Conservation (phyloP, 306 rosid genomes). For the Adenanthera pavonina region DNA sequence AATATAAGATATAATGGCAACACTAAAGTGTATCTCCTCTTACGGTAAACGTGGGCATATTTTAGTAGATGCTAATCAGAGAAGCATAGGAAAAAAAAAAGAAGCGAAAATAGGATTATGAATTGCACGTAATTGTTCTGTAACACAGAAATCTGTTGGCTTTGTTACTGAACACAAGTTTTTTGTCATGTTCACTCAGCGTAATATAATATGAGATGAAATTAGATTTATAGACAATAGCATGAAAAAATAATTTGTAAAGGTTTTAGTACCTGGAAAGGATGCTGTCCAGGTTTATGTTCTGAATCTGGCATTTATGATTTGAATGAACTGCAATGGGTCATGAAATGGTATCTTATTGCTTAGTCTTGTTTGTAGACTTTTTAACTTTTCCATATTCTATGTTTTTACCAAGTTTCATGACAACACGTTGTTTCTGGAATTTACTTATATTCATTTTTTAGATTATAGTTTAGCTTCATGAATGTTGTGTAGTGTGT, state of each 20-base stretch:
- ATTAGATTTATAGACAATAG: neutral
- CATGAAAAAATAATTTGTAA: neutral
- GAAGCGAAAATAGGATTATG: neutral
- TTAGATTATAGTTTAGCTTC: neutral
- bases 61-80: neutral
- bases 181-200: neutral
- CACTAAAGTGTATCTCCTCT: neutral
- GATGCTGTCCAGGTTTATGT: neutral
- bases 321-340: neutral
- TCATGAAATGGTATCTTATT: neutral
- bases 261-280: neutral
- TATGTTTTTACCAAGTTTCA: neutral
- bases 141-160: too few species aligned
- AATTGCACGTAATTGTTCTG: neutral
- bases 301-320: neutral
- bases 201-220: too few species aligned
- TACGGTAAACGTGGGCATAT: too few species aligned
- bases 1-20: neutral
- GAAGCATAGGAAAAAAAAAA: too few species aligned
- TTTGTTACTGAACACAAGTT: neutral
- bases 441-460: neutral
- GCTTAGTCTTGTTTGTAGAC: neutral
- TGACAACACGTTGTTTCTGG: neutral
- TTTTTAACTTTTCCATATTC: conserved; percentile 9
- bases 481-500: conserved; percentile 63